These are phyloP conservation scores for Coccinonectria pachysandricola DNA, from an alignment of 2,329 filamentous ascomycete species.

Conservation along the genomic window DNA sequence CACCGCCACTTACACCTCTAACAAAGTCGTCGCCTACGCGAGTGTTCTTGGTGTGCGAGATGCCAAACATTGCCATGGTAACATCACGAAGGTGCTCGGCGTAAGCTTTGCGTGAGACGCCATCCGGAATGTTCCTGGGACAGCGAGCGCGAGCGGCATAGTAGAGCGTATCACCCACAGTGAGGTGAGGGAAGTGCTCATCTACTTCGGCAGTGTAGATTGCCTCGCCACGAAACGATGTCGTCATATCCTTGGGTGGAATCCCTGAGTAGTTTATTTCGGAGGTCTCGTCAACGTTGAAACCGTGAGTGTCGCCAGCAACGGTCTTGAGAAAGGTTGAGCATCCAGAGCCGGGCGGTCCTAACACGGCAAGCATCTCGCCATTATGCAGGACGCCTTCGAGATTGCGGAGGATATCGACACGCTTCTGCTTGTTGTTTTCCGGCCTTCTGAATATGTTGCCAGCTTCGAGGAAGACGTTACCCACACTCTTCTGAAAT, in stretches of 20 bases:
- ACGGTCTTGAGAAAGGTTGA: slow-evolving; percentile 45
- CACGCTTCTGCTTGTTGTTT: slow-evolving; percentile 4
- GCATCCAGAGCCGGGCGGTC: slow-evolving; percentile 41
- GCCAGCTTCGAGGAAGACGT: slow-evolving; percentile 13
- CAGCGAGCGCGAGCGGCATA: slow-evolving; percentile 60
- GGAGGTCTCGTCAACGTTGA: slow-evolving; percentile 8
- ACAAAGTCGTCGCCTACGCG: slow-evolving; percentile 58
- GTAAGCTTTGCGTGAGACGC: slow-evolving; percentile 38
- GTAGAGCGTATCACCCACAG: slow-evolving; percentile 61
- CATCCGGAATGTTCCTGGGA: slow-evolving; percentile 45
- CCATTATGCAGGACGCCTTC: slow-evolving; percentile 15
- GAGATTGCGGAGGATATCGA: slow-evolving; percentile 11
- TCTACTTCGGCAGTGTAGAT: slow-evolving; percentile 43
- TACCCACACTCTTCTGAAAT: slow-evolving; percentile 21
- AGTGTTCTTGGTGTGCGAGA: slow-evolving; percentile 56
- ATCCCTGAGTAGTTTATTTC: slow-evolving; percentile 35
- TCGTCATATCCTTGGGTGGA: slow-evolving; percentile 22
- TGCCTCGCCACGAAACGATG: slow-evolving; percentile 39
- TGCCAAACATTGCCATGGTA: slow-evolving; percentile 59
- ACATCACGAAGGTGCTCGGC: slow-evolving; percentile 52
- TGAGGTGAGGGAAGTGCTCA: slow-evolving; percentile 62
- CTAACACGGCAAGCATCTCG: slow-evolving; percentile 25
- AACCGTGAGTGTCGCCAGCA: slow-evolving; percentile 35
- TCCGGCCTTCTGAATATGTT: slow-evolving; percentile 8
- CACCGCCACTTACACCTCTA: slow-evolving; percentile 40